Evolutionary conservation across 2,329 filamentous ascomycete genomes (phyloP).

Genomic region (Periconia digitata): DNA sequence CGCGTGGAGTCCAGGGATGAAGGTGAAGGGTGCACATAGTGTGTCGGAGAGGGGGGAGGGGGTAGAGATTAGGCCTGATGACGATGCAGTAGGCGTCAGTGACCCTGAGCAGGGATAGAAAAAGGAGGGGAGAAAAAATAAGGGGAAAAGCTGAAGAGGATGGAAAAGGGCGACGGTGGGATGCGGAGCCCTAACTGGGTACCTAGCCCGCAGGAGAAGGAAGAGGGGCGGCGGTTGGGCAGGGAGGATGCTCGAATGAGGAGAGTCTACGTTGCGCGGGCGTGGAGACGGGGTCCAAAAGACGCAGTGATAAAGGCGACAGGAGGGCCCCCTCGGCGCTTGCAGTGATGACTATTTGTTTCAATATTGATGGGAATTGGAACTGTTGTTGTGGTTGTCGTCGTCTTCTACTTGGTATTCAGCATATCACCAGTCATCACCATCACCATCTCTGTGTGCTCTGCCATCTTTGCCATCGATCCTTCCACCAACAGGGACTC

Average conservation of each 20-base stretch:
- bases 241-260: slow-evolving; percentile 27
- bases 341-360: slow-evolving; percentile 17
- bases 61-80: no score
- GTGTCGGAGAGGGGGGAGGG: slow-evolving; percentile 4
- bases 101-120: slow-evolving; percentile 9
- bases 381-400: no score
- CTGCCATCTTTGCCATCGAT: no score
- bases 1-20: slow-evolving; percentile 28
- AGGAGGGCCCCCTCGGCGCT: slow-evolving; percentile 31
- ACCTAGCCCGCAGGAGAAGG: slow-evolving; percentile 9
- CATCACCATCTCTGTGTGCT: background rate
- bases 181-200: no score
- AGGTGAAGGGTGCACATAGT: slow-evolving; percentile 5
- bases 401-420: background rate
- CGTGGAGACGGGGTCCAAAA: slow-evolving; percentile 31
- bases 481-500: background rate
- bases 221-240: slow-evolving; percentile 6
- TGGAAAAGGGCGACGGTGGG: background rate
- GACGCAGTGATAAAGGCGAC: slow-evolving; percentile 21
- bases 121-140: slow-evolving; percentile 6
- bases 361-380: slow-evolving; percentile 13
- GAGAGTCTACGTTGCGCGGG: slow-evolving; percentile 23
- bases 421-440: background rate
- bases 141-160: background rate
- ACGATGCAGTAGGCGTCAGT: slow-evolving; percentile 13